Base-by-base conservation (phyloP, 2,329 filamentous ascomycete genomes). In the Talaromyces sp. region DNA sequence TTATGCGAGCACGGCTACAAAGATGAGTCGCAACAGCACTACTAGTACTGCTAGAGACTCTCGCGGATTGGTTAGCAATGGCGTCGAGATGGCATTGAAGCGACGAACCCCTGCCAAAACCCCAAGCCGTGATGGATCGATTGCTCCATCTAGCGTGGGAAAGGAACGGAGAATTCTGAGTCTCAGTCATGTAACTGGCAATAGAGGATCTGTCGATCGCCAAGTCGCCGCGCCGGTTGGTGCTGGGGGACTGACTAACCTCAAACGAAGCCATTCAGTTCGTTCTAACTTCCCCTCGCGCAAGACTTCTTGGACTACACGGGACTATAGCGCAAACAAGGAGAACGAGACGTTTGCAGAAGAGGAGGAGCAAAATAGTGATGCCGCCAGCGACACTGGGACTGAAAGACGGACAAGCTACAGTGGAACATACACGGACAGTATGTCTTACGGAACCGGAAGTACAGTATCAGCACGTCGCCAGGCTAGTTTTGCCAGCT, bases 161-260 rank as follows among this genome's bases (percentile, higher is more conserved):
- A 70, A 83, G 76, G 83, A 87, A 72, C 85, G 94, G 47, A 87
- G 95, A 56, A 97, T 98, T 69, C 85, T 96, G 63, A 96, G 92
- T 57, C 85, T 98, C 40, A 96, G 89, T 73, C 91, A 97, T 76
- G 96, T 98, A 68, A 91, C 87, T 59, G 88, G 89, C 72, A 94
- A 95, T 70, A 81, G 77, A 31, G 70, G 74, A 7, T 23, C 69
- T 61, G 58, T 66, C 53, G 69, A 76, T 63, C 66, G 75, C 64
- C 68, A 75, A 33, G 66, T 70, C 36, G 73, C 57, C 6, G 65
- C 68, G 12, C 67, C 68, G 4, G 52, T 70, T 51, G 71, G 69
- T 59, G 73, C 71, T 47, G 75, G 75, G 55, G 77, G 75, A 30
- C 71, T 79, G 50, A 83, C 85, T 23, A 86, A 85, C 54, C 81